Evolutionary conservation across 176 grass and related monocot species (phyloP).

Genomic region (Echinochloa phyllopogon): DNA sequence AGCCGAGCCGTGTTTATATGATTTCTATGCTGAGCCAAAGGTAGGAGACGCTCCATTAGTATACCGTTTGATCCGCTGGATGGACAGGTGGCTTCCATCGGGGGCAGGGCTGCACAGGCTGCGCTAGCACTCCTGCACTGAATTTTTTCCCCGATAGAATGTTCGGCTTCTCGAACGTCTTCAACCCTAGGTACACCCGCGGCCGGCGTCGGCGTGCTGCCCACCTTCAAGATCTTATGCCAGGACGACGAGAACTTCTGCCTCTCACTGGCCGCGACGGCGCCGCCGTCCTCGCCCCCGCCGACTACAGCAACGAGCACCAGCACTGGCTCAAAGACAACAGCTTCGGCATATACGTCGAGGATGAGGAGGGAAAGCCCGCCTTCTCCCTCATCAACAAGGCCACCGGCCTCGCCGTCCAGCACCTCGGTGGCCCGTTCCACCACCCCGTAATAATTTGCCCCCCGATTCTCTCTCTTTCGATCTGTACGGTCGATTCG

Average conservation of each 20-base stretch:
- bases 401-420: constrained; percentile 51
- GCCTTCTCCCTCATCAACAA: constrained; percentile 58
- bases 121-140: too few relatives aligned
- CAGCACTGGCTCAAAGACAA: constrained; percentile 65
- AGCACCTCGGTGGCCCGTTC: constrained; percentile 43
- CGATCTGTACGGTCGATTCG: too few relatives aligned
- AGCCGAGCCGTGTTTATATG: too few relatives aligned
- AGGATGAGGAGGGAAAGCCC: constrained; percentile 50
- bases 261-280: constrained; percentile 51
- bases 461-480: background rate
- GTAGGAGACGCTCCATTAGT: too few relatives aligned
- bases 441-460: constrained; percentile 42
- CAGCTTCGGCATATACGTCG: constrained; percentile 39
- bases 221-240: constrained; percentile 53
- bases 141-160: too few relatives aligned
- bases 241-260: constrained; percentile 35
- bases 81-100: too few relatives aligned
- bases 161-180: background rate
- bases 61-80: too few relatives aligned
- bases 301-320: constrained; percentile 25
- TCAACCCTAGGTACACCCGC: background rate
- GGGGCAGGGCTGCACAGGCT: too few relatives aligned
- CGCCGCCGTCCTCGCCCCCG: constrained; percentile 38
- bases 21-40: too few relatives aligned
- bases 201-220: background rate